A percentile compares a stretch with the other conserved stretches of the same genome.
Conservation (phyloP, 2,329 filamentous ascomycete species). For the Aspergillus sp. region DNA sequence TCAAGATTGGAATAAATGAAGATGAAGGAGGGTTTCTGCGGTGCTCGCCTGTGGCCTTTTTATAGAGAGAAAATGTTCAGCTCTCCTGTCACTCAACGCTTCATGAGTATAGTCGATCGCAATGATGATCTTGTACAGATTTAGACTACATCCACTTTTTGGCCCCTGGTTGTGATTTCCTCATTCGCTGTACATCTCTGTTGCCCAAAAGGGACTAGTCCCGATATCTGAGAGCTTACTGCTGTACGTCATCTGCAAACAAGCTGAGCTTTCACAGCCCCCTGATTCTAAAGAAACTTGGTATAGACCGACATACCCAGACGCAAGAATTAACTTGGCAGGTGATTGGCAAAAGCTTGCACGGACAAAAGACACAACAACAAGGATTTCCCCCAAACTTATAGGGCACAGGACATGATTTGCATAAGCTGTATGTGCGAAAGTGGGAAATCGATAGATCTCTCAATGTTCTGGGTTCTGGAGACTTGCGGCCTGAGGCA, state of each 20-base stretch:
- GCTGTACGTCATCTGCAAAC: background rate
- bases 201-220: background rate
- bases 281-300: background rate
- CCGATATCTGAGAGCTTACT: background rate
- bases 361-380: background rate
- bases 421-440: too few relatives aligned
- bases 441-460: too few relatives aligned
- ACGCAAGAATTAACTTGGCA: background rate
- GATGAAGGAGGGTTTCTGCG: background rate
- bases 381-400: too few relatives aligned
- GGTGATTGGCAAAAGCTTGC: background rate
- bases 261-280: background rate
- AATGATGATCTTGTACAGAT: background rate
- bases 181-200: background rate
- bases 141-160: background rate
- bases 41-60: background rate
- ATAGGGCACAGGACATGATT: too few relatives aligned
- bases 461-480: too few relatives aligned
- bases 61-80: background rate
- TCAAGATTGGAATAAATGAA: background rate
- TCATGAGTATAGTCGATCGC: background rate
- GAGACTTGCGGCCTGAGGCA: too few relatives aligned
- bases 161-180: background rate
- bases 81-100: background rate
- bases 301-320: background rate